These are phyloP conservation scores for Hanseniaspora occidentalis DNA, from an alignment of 805 yeast species.

Conservation along the genomic window DNA sequence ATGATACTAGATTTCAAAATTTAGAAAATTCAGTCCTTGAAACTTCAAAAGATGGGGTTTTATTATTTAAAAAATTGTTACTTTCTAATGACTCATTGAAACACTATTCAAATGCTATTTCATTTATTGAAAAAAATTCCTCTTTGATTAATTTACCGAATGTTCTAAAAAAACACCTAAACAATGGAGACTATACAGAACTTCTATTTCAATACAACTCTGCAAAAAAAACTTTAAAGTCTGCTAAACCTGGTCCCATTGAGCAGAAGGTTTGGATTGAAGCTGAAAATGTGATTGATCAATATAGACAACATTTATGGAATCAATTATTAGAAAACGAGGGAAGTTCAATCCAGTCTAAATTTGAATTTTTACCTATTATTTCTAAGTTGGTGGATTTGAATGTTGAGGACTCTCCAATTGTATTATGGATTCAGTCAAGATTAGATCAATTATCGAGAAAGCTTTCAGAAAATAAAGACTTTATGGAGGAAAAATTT, in stretches of 20 bases:
- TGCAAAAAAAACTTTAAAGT: conserved; percentile 27
- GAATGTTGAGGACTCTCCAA: conserved; percentile 54
- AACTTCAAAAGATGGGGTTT: conserved; percentile 40
- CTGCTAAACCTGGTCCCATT: conserved; percentile 21
- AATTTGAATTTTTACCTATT: conserved; percentile 26
- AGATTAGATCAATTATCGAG: conserved; percentile 28
- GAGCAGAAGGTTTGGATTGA: conserved; percentile 43
- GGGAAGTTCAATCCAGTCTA: conserved; percentile 11
- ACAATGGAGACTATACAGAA: conserved; percentile 41
- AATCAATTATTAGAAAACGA: conserved; percentile 25
- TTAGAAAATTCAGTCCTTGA: conserved; percentile 32
- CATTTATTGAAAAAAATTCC: conserved; percentile 39
- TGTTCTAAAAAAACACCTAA: conserved; percentile 29
- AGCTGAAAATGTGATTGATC: conserved; percentile 39
- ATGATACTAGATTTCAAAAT: conserved; percentile 20
- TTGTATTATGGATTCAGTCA: conserved; percentile 45
- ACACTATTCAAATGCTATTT: conserved; percentile 36
- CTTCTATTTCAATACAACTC: conserved; percentile 44
- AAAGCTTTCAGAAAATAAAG: conserved; percentile 17
- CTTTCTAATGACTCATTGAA: conserved; percentile 36
- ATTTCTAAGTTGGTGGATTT: conserved; percentile 49
- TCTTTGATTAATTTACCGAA: conserved; percentile 47
- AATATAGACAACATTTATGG: conserved; percentile 46
- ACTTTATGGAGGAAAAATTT: conserved; percentile 30
- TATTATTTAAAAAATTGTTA: conserved; percentile 47